Evolutionary conservation across 768 basidiomycete genomes (phyloP).

Genomic region (Scleroderma citrinum): DNA sequence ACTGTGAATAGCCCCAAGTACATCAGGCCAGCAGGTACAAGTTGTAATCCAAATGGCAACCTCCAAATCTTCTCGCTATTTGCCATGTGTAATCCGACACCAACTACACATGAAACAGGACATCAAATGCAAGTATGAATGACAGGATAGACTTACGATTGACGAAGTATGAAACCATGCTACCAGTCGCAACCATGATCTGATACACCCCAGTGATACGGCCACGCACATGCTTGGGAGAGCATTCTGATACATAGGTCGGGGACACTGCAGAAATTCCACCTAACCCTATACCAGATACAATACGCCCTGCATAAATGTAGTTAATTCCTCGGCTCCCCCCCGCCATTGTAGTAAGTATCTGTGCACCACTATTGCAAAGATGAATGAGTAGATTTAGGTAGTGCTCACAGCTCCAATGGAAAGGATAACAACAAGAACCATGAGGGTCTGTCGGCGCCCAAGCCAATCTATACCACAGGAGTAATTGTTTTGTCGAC

Average conservation of each 20-base stretch:
- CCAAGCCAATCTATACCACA: conserved; percentile 50
- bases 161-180: conserved; percentile 81
- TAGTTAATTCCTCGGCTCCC: conserved; percentile 51
- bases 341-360: conserved; percentile 64
- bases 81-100: conserved; percentile 49
- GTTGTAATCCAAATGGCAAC: conserved; percentile 69
- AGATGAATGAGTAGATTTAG: conserved; percentile 19
- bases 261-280: conserved; percentile 81
- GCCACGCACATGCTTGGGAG: conserved; percentile 82
- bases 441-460: conserved; percentile 56
- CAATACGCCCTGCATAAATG: conserved; percentile 77
- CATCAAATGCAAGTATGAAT: conserved; percentile 1
- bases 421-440: conserved; percentile 56
- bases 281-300: conserved; percentile 78
- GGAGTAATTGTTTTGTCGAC: conserved; percentile 18
- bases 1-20: conserved; percentile 59
- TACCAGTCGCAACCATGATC: conserved; percentile 78
- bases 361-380: conserved; percentile 30
- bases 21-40: conserved; percentile 73
- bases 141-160: conserved; percentile 47
- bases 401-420: conserved; percentile 64
- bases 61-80: conserved; percentile 53
- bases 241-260: conserved; percentile 81
- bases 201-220: conserved; percentile 84
- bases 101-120: conserved; percentile 37